These are phyloP conservation scores for Remersonia thermophila DNA, from an alignment of 2,329 filamentous ascomycete species.

Conservation along the genomic window DNA sequence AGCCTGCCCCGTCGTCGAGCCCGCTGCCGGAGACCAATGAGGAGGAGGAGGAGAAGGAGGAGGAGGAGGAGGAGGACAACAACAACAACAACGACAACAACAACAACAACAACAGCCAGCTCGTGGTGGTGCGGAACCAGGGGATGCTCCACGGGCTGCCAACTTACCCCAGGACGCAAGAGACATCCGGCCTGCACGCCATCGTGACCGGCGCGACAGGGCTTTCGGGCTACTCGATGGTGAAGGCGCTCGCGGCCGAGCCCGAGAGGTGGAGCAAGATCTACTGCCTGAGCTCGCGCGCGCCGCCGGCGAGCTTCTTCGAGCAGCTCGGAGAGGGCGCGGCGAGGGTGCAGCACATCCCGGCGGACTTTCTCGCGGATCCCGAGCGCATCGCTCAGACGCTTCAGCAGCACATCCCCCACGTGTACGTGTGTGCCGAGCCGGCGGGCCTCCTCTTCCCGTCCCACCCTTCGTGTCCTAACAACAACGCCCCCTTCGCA, in stretches of 20 bases:
- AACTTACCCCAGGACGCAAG: slow-evolving; percentile 27
- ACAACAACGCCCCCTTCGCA: too few species aligned
- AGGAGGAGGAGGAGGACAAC: too few species aligned
- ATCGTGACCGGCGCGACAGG: slow-evolving; percentile 43
- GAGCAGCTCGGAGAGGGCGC: slow-evolving; percentile 19
- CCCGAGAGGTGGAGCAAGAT: slow-evolving; percentile 37
- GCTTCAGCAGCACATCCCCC: slow-evolving; percentile 1
- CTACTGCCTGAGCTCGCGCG: slow-evolving; percentile 33
- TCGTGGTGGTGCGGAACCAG: slow-evolving; percentile 8
- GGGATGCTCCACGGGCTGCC: slow-evolving; percentile 40
- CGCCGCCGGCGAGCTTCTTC: slow-evolving; percentile 25
- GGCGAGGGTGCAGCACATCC: slow-evolving; percentile 28
- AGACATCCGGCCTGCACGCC: slow-evolving; percentile 31
- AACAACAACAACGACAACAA: too few species aligned
- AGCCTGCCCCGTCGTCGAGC: background rate
- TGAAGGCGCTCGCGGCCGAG: slow-evolving; percentile 34
- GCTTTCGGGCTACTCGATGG: slow-evolving; percentile 38
- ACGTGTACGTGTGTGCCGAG: slow-evolving; percentile 13
- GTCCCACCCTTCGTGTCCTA: too few species aligned
- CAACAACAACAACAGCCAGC: background rate
- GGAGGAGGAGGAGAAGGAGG: too few species aligned
- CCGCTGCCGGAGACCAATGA: too few species aligned
- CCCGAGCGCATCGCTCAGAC: slow-evolving; percentile 18
- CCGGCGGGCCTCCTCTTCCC: too few species aligned
- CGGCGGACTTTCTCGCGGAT: slow-evolving; percentile 23